Evolutionary conservation across 306 rosid species (phyloP), one percentile per base, ranked within the genome.

Genomic region (Cucumis sativus): DNA sequence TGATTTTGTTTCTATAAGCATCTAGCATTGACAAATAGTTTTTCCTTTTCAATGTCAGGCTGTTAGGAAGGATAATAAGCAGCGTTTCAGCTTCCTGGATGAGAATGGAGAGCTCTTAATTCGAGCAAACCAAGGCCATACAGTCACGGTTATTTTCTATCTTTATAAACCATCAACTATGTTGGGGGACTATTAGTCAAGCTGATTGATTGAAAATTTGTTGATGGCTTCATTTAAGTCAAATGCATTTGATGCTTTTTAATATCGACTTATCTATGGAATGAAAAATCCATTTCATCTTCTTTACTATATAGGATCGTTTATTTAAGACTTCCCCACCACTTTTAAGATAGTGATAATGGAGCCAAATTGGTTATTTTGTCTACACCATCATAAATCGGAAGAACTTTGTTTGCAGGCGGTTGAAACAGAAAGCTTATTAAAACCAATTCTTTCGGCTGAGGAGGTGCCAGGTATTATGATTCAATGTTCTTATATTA

Each of bases 91-190:
- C 83, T 96, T 95, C 72, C 70, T 87, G 70, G 97, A 95, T 88
- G 97, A 95, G 74, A 84, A 89, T 51, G 96, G 89, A 72, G 97
- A 90, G 79, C 83, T 89, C 71, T 83, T 91, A 28, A 90, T 95
- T 74, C 92, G 97, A 33, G 97, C 97, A 71, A 95, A 92, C 82
- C 97, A 95, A 89, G 99, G 97, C 81, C 99, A 95, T 83, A 84
- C 97, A 45, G 58, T 90, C 73, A 77, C 66, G 80, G 97, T 95
- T 82, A 6, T 17, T 82, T 66, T 83, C 49, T 63, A 18, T 55
- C n/a, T 15, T 60, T 67, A 37, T 16, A 15, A 12, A 54, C 47
- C 61, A 74, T 54, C 6, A 14, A 74, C 20, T 41, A 20, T 7
- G 6, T 18, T 68, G 6, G 39, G 39, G 4, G 4, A 35, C 4